Percentiles rank a stretch among this genome's conserved stretches.
phyloP scores from a whole-genome alignment of 2,329 filamentous ascomycete species.

The Zymoseptoria crescenta region DNA sequence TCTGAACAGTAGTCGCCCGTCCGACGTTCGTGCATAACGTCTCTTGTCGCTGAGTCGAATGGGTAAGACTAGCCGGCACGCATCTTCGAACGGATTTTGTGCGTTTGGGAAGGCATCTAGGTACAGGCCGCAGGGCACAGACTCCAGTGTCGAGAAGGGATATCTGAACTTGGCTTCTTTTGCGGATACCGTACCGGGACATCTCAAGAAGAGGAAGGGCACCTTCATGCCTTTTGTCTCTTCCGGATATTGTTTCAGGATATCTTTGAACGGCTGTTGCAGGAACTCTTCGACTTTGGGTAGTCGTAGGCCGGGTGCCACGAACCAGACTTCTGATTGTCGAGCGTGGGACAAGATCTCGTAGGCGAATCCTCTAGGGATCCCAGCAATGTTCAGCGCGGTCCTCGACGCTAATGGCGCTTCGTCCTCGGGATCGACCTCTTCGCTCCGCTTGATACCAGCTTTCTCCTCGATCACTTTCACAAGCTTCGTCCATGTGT shows the following conservation, averaged over 20 bases:
- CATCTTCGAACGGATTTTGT: constrained; percentile 30
- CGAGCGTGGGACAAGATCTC: constrained; percentile 26
- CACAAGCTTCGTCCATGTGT: constrained; percentile 25
- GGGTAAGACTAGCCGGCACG: constrained; percentile 27
- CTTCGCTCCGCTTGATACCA: constrained; percentile 13
- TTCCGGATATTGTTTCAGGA: constrained; percentile 21
- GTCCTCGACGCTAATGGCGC: constrained; percentile 23
- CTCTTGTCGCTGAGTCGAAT: constrained; percentile 24
- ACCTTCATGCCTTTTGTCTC: constrained; percentile 29
- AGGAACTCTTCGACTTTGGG: constrained; percentile 29
- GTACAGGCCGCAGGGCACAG: constrained; percentile 29
- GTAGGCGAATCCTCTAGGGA: constrained; percentile 27
- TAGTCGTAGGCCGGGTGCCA: constrained; percentile 27
- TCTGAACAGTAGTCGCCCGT: constrained; percentile 23
- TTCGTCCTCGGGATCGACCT: constrained; percentile 21
- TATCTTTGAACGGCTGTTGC: constrained; percentile 27
- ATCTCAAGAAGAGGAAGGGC: constrained; percentile 28
- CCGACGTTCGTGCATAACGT: constrained; percentile 25
- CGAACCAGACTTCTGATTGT: constrained; percentile 25
- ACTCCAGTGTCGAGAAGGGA: constrained; percentile 26
- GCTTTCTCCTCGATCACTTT: constrained; percentile 23
- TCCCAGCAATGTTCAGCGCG: constrained; percentile 24
- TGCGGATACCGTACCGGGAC: constrained; percentile 24
- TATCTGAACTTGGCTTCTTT: constrained; percentile 30
- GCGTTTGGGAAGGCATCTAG: constrained; percentile 28